These are phyloP conservation scores for Paraconiothyrium brasiliense DNA, from an alignment of 2,329 filamentous ascomycete species.

Conservation along the genomic window DNA sequence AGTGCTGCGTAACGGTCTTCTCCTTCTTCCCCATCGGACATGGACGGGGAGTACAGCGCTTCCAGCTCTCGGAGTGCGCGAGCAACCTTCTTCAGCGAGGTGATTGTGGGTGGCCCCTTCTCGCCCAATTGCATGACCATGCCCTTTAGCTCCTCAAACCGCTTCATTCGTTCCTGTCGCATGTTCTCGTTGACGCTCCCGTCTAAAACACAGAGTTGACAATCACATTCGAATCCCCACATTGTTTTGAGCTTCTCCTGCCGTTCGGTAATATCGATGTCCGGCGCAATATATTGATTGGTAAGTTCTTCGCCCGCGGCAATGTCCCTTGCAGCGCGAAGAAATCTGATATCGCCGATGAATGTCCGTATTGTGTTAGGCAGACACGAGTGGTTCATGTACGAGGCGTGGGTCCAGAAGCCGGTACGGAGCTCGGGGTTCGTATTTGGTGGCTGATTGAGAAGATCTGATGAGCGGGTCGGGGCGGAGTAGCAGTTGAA, in stretches of 20 bases:
- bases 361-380: slow-evolving; percentile 51
- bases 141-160: slow-evolving; percentile 33
- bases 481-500: slow-evolving; percentile 58
- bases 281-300: slow-evolving; percentile 34
- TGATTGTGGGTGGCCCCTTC: slow-evolving; percentile 23
- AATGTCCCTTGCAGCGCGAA: slow-evolving; percentile 52
- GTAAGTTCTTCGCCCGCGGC: slow-evolving; percentile 32
- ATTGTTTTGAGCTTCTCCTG: slow-evolving; percentile 28
- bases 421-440: slow-evolving; percentile 39
- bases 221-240: slow-evolving; percentile 36
- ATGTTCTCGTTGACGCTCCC: slow-evolving; percentile 7
- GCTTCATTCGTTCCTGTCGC: slow-evolving; percentile 19
- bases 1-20: slow-evolving; percentile 25
- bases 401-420: slow-evolving; percentile 53
- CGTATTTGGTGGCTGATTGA: slow-evolving; percentile 22
- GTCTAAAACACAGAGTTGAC: slow-evolving; percentile 29
- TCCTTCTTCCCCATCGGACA: neutral
- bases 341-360: slow-evolving; percentile 49
- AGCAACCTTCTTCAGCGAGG: slow-evolving; percentile 35
- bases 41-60: slow-evolving; percentile 21
- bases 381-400: slow-evolving; percentile 56
- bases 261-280: slow-evolving; percentile 28
- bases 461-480: slow-evolving; percentile 27
- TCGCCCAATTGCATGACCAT: slow-evolving; percentile 29
- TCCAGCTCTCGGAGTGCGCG: slow-evolving; percentile 27